Evolutionary conservation across 2,329 filamentous ascomycete species (phyloP).

Genomic region (Coniochaeta sp.): DNA sequence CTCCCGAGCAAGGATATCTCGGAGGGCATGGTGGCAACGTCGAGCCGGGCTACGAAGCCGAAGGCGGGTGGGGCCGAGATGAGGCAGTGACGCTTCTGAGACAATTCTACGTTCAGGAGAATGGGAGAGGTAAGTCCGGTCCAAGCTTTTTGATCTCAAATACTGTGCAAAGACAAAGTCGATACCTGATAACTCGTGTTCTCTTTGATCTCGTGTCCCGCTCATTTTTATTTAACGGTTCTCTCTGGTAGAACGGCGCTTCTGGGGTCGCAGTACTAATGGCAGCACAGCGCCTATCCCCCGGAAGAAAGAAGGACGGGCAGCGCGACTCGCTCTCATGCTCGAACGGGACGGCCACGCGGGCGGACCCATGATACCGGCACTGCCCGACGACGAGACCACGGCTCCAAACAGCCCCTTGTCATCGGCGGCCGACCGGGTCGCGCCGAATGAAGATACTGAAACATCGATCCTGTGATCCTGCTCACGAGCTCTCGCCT

Average conservation of each 20-base stretch:
- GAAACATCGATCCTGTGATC: background rate
- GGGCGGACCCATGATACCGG: conserved; percentile 12
- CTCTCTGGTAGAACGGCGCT: background rate
- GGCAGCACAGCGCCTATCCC: conserved; percentile 36
- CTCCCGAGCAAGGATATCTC: conserved; percentile 13
- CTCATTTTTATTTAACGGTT: background rate
- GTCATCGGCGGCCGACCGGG: background rate
- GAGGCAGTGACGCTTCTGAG: conserved; percentile 89
- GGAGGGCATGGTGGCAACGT: conserved; percentile 58
- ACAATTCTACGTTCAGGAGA: conserved; percentile 96
- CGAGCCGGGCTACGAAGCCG: conserved; percentile 72
- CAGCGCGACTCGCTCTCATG: conserved; percentile 44
- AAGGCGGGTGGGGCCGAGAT: conserved; percentile 81
- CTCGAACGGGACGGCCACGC: conserved; percentile 34
- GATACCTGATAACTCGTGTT: background rate
- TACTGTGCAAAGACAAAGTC: background rate
- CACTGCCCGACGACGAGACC: conserved; percentile 1
- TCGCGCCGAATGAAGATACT: background rate
- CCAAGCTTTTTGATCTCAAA: background rate
- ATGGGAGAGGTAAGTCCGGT: conserved; percentile 65
- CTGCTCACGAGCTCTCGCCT: background rate
- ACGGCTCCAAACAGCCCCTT: background rate
- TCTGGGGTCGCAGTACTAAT: conserved; percentile 10
- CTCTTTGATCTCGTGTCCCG: background rate
- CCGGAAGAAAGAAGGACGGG: conserved; percentile 47